Conservation (phyloP, 164 flowering plant genomes). For the Cinnamomum micranthum region DNA sequence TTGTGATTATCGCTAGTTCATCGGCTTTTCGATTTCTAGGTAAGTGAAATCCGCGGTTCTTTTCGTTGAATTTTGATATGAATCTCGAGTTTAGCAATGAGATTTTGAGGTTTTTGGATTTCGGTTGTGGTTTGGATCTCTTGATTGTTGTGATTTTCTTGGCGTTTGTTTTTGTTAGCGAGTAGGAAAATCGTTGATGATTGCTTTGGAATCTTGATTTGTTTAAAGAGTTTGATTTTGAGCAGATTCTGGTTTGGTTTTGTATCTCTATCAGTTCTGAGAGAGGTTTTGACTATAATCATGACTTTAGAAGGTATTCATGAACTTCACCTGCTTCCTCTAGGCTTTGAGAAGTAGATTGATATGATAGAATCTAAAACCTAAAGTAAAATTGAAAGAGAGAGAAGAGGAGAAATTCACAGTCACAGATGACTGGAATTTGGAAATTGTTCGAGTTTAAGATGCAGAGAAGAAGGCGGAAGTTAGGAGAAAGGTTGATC, state of each 20-base stretch:
- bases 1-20: neutral
- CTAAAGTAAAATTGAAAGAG: too few relatives aligned
- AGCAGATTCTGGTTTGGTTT: too few relatives aligned
- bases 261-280: neutral
- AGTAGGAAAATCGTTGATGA: neutral
- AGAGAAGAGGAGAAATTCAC: too few relatives aligned
- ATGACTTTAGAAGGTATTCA: neutral
- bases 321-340: neutral
- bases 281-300: neutral
- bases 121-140: neutral
- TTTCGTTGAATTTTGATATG: neutral
- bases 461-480: neutral
- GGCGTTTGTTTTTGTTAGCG: neutral
- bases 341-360: neutral
- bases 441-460: neutral
- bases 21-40: constrained; percentile 10
- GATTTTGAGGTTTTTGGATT: constrained; percentile 1
- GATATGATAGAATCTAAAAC: too few relatives aligned
- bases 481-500: neutral
- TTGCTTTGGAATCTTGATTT: neutral
- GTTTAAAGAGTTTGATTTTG: too few relatives aligned
- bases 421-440: neutral
- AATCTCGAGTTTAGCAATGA: neutral
- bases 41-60: constrained; percentile 13
- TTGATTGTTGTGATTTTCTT: neutral